Evolutionary conservation across 495 filamentous ascomycete genomes (phyloP).

Genomic region (Bombardia bombarda): DNA sequence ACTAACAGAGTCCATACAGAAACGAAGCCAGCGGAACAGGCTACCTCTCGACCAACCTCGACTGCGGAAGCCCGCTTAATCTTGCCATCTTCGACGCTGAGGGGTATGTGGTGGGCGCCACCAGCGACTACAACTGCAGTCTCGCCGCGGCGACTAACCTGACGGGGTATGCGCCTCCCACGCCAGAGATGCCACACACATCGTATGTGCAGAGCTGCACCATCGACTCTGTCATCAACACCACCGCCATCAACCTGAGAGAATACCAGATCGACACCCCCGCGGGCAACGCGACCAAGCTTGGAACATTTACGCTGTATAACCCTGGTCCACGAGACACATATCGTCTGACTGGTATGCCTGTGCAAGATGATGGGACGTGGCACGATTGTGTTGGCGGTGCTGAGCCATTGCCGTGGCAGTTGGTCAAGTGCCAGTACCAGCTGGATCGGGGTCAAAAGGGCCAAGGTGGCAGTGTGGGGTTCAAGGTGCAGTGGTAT

Average conservation of each 20-base stretch:
- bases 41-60: slow-evolving; percentile 6
- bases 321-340: slow-evolving; percentile 13
- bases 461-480: slow-evolving; percentile 3
- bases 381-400: slow-evolving; percentile 2
- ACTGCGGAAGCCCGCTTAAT: slow-evolving; percentile 7
- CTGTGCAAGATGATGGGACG: slow-evolving; percentile 2
- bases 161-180: slow-evolving; percentile 18
- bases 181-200: slow-evolving; percentile 39
- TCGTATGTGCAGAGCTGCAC: slow-evolving; percentile 46
- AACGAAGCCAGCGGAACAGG: slow-evolving; percentile 10
- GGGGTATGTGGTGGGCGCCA: background rate
- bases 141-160: slow-evolving; percentile 5
- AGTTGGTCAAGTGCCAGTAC: slow-evolving; percentile 10
- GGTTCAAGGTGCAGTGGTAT: slow-evolving; percentile 18
- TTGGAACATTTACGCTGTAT: slow-evolving; percentile 9
- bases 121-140: slow-evolving; percentile 8
- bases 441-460: slow-evolving; percentile 3
- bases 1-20: too few species aligned
- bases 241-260: slow-evolving; percentile 9
- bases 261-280: slow-evolving; percentile 11
- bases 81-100: background rate
- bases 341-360: slow-evolving; percentile 6
- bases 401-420: background rate
- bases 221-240: slow-evolving; percentile 16
- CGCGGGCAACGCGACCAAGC: background rate